Evolutionary conservation across 805 yeast species (phyloP).

Genomic region (Saccharomyces kudriavzevii): DNA sequence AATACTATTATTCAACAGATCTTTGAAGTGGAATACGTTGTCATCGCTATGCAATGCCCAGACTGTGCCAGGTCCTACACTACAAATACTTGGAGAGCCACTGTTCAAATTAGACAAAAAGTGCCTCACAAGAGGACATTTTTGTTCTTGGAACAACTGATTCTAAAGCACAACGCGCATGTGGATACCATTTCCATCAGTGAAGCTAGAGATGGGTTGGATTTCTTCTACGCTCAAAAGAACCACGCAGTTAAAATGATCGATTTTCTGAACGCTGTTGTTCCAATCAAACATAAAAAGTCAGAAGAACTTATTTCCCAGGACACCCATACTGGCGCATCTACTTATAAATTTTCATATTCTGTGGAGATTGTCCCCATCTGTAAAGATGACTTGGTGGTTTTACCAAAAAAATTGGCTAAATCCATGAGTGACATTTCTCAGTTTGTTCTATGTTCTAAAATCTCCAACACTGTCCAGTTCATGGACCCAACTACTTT

Average conservation of each 20-base stretch:
- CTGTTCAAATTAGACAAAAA: conserved; percentile 95
- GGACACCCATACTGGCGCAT: conserved; percentile 85
- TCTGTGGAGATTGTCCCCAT: conserved; percentile 93
- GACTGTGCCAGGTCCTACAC: conserved; percentile 98
- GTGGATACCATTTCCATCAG: conserved; percentile 87
- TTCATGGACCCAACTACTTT: conserved; percentile 79
- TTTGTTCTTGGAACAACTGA: conserved; percentile 89
- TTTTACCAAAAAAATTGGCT: conserved; percentile 82
- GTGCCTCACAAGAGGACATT: conserved; percentile 96
- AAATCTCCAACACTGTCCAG: conserved; percentile 74
- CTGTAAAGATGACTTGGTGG: conserved; percentile 93
- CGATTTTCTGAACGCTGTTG: conserved; percentile 77
- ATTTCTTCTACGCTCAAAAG: conserved; percentile 80
- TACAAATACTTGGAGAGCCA: conserved; percentile 95
- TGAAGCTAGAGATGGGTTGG: conserved; percentile 89
- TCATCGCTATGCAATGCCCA: conserved; percentile 93
- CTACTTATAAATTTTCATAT: conserved; percentile 82
- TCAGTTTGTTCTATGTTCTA: conserved; percentile 75
- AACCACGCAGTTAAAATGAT: conserved; percentile 92
- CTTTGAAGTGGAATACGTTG: conserved; percentile 89
- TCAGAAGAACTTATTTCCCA: conserved; percentile 87
- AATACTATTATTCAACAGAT: conserved; percentile 89
- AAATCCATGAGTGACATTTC: conserved; percentile 74
- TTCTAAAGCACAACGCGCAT: conserved; percentile 87
- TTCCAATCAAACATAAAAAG: conserved; percentile 73